These are phyloP conservation scores for Naganishia vaughanmartiniae DNA, from an alignment of 768 basidiomycete species.

Conservation along the genomic window DNA sequence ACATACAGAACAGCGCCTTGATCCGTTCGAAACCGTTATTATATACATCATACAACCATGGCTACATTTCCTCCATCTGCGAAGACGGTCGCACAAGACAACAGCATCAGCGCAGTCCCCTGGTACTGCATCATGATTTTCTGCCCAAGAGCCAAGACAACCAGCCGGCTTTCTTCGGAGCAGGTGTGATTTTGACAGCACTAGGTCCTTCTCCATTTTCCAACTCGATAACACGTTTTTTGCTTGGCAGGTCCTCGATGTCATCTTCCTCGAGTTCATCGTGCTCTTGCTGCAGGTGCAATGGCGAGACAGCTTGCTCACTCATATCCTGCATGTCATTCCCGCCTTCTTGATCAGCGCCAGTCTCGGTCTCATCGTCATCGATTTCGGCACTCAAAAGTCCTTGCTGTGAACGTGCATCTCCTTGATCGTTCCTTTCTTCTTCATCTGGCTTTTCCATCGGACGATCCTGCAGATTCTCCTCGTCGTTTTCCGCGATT, in stretches of 20 bases:
- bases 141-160: conserved; percentile 21
- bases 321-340: neutral
- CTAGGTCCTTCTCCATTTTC: conserved; percentile 25
- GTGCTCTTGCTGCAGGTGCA: neutral
- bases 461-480: neutral
- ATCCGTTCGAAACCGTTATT: neutral
- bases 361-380: neutral
- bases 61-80: neutral
- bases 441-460: no score
- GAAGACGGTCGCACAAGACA: neutral
- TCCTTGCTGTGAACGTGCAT: neutral
- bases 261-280: conserved; percentile 1
- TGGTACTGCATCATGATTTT: neutral
- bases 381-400: neutral
- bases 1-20: neutral
- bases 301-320: neutral
- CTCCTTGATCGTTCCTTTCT: neutral
- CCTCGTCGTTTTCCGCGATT: conserved; percentile 9
- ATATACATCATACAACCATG: neutral
- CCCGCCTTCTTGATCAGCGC: neutral
- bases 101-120: neutral
- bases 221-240: conserved; percentile 27
- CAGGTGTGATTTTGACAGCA: conserved; percentile 14
- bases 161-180: conserved; percentile 12
- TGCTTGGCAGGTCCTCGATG: neutral